Base-by-base conservation (phyloP, 441 rosid genomes). In the Mallotus japonicus region DNA sequence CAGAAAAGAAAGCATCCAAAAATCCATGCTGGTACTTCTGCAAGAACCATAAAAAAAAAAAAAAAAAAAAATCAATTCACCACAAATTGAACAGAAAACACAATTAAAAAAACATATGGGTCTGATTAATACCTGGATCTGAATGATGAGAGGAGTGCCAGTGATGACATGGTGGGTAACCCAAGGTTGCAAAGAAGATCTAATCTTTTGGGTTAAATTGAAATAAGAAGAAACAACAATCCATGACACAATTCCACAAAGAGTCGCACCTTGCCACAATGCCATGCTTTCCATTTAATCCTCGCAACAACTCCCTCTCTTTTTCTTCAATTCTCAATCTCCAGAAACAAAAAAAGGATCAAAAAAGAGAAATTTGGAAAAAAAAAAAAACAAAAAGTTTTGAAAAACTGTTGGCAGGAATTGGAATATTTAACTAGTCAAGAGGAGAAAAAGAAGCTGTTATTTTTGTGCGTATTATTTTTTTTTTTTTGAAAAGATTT, bases 1-100 rank as follows among this genome's bases (percentile, higher is more conserved):
- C 90, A 73, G 92, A 89, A 84, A 95, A 95, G 65, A 93, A 49
- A 79, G 83, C 91, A 86, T 95, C 99, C 78, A 88, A 75, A 55
- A 80, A 70, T 75, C 85, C 74, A 74, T 87, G 87, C 80, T 83
- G 90, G 83, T 77, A 73, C 68, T 83, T 90, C 99, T 95, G 92
- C 82, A 78, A 73, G 75, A 76, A 62, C 10, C 19, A 17, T 19
- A 61, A 15, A 17, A 34, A 60, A 15, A 47, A 60, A 1, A 61
- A 15, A 17, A 34, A 60, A 15, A 47, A 60, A 1, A 53, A 24
- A 34, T 34, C 44, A 57, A 59, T 32, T 49, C 9, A 65, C 12
- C 19, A 74, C 16, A 75, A 62, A 64, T 63, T 28, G 19, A 51
- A 37, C 4, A 53, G 16, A 32, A 3, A 15, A 66, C 40, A 58